Conservation (phyloP, 371 early-diverging fungal species). For the Dichotomocladium elegans region DNA sequence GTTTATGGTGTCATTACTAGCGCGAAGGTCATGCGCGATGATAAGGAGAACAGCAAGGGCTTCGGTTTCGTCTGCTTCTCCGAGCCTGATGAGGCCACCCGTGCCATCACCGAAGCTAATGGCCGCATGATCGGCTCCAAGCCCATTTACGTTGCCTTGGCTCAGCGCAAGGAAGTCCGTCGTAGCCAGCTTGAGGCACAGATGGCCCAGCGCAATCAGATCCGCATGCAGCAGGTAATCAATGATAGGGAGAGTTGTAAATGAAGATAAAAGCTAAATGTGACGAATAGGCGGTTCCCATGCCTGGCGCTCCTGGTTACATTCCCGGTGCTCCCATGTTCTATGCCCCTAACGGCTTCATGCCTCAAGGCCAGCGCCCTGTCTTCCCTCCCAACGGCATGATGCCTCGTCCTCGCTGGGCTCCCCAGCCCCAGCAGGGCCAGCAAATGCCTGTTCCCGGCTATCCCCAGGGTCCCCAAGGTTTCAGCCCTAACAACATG, state of each 20-base stretch:
- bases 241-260: not conserved
- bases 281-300: constrained; percentile 23
- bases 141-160: constrained; percentile 97
- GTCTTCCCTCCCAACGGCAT: constrained; percentile 71
- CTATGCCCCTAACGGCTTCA: constrained; percentile 50
- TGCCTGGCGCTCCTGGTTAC: constrained; percentile 46
- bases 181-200: constrained; percentile 91
- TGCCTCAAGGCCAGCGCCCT: constrained; percentile 63
- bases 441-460: constrained; percentile 54
- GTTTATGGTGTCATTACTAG: constrained; percentile 94
- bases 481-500: constrained; percentile 33
- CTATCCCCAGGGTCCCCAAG: constrained; percentile 49
- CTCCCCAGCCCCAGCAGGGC: constrained; percentile 57
- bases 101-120: constrained; percentile 90
- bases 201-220: constrained; percentile 87
- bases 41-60: constrained; percentile 75
- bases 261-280: not conserved
- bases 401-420: constrained; percentile 80
- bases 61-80: constrained; percentile 94
- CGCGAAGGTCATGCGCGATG: constrained; percentile 97
- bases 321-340: constrained; percentile 51
- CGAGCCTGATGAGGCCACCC: constrained; percentile 87
- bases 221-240: constrained; percentile 63
- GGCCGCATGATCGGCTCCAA: constrained; percentile 89
- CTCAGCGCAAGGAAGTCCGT: constrained; percentile 97